Percentiles rank a stretch among this genome's conserved stretches.
These are phyloP conservation scores for Rhodamnia argentea DNA, from an alignment of 345 rosid genomes.

Conservation along the genomic window DNA sequence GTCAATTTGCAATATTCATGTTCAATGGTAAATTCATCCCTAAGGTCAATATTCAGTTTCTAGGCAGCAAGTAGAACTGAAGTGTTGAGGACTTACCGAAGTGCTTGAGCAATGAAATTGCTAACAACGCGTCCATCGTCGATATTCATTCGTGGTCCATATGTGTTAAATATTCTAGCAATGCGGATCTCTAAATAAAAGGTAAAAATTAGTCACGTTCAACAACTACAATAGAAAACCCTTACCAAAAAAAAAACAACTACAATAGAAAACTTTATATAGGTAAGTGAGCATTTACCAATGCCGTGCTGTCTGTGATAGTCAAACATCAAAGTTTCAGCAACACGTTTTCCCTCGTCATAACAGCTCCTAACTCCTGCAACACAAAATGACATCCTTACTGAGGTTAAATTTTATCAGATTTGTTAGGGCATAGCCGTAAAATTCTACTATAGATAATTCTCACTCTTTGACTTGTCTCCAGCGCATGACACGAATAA, in stretches of 20 bases:
- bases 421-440: not conserved
- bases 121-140: conserved; percentile 99
- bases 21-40: not conserved
- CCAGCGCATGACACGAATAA: not conserved
- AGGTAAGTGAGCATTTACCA: conserved; percentile 24
- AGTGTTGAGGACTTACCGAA: conserved; percentile 36
- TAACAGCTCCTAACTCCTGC: conserved; percentile 93
- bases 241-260: too few relatives aligned
- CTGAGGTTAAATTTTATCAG: not conserved
- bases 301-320: conserved; percentile 97
- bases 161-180: conserved; percentile 97
- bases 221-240: not conserved
- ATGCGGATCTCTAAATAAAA: conserved; percentile 67
- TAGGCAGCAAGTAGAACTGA: not conserved
- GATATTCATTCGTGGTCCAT: conserved; percentile 96
- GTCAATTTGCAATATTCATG: not conserved
- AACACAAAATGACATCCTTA: not conserved
- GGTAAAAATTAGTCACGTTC: not conserved
- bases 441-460: not conserved
- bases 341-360: conserved; percentile 98
- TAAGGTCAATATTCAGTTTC: not conserved
- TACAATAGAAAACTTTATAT: not conserved
- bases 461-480: not conserved
- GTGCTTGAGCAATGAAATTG: conserved; percentile 99
- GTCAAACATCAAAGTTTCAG: conserved; percentile 96